Conservation (phyloP, 148 eudicot species). For the Vaccinium macrocarpon region DNA sequence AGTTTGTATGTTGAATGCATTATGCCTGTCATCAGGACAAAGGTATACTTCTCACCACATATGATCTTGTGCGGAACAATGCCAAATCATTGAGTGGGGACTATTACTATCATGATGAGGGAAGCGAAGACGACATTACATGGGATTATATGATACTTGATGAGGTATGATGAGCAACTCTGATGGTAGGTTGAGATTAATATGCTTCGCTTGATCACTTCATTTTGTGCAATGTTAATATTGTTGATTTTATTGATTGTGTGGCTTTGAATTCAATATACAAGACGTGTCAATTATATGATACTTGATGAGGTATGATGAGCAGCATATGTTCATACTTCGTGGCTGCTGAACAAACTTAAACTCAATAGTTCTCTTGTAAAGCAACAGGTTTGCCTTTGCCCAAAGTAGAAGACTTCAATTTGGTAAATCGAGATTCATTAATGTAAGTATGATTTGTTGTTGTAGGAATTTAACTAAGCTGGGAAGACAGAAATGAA, state of each 20-base stretch:
- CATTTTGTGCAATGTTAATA: not conserved
- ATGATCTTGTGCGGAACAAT: conserved; percentile 90
- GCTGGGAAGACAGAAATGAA: not conserved
- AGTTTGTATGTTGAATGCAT: not conserved
- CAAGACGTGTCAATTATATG: too few species aligned
- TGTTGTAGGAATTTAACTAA: not conserved
- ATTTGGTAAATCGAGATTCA: not conserved
- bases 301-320: too few species aligned
- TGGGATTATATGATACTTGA: conserved; percentile 99
- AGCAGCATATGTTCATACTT: not conserved
- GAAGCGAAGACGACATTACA: conserved; percentile 50
- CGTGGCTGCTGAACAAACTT: not conserved
- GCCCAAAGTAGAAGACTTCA: not conserved
- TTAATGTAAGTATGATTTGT: not conserved
- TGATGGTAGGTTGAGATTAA: not conserved
- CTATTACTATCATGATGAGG: conserved; percentile 40
- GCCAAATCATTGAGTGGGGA: conserved; percentile 57
- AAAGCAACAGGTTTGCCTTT: not conserved
- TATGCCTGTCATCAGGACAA: conserved; percentile 54
- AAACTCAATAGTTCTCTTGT: not conserved
- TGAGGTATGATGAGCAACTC: conserved; percentile 49
- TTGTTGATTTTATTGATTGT: not conserved
- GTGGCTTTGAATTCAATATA: not conserved
- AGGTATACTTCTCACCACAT: conserved; percentile 89
- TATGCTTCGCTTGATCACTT: not conserved